Base-by-base conservation (phyloP, 179 eudicot species). In the Spinacia oleracea region DNA sequence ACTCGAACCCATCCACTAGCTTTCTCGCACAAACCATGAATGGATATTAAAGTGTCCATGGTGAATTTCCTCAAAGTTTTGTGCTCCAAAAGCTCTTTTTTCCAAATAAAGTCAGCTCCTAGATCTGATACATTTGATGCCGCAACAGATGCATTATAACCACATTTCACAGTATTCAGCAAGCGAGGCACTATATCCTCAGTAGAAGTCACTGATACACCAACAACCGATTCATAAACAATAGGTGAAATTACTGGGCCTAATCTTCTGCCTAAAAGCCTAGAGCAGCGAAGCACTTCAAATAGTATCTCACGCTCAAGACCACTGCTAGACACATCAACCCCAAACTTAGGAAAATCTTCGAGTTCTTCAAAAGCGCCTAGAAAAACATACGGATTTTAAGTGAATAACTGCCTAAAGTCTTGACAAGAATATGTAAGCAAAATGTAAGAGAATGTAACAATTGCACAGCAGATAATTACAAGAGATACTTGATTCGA, bases 11-110 rank as follows among this genome's bases (percentile, higher is more conserved):
- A 96, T 18, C 92, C 81, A 40, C 78, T 79, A 64, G 94, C 91
- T 86, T 88, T 90, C 71, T 82, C 78, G 79, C 80, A 83, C 84
- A 96, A 89, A 80, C 87, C 78, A 79, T 87, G 90, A 75, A 94
- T 87, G 25, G 96, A 85, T 60, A 92, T 51, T 71, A 91, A 88
- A 82, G 96, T 91, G 77, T 85, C 87, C 40, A 85, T 55, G 5
- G 99, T 94, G 75, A 96, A 96, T 79, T 90, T 91, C 80, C 98
- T 94, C 66, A 91, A 87, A 70, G 76, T 88, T 83, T 88, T 92
- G 85, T 94, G 94, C 74, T 88, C 90, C n/a, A 82, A 78, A 69
- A 91, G 76, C 81, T 91, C 93, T 84, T 91, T 94, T 83, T 87
- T 90, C 93, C 87, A 86, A 75, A 87, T 87, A 81, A 80, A 73